These are phyloP conservation scores for Russula lepida DNA, from an alignment of 768 basidiomycete genomes.

Conservation along the genomic window DNA sequence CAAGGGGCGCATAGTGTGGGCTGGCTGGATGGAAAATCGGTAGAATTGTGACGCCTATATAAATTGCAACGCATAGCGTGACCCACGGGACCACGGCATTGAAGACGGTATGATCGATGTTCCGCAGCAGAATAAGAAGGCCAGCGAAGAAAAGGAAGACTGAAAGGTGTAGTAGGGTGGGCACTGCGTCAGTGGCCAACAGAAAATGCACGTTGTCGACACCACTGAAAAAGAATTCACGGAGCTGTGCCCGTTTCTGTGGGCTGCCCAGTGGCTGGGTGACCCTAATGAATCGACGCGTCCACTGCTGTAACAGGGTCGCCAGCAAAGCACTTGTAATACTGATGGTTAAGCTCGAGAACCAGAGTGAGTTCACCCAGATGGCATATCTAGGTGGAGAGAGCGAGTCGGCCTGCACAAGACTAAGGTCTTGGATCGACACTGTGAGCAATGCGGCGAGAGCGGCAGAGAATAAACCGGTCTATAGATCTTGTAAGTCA, in stretches of 20 bases:
- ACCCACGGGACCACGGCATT: not conserved
- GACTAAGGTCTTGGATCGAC: not conserved
- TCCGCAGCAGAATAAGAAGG: not conserved
- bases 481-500: not conserved
- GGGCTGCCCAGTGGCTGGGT: not conserved
- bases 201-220: not conserved
- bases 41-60: not conserved
- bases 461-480: not conserved
- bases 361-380: not conserved
- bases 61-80: not conserved
- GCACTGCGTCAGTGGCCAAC: not conserved
- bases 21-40: not conserved
- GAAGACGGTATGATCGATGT: not conserved
- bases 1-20: not conserved
- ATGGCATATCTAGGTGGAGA: not conserved
- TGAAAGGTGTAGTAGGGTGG: not conserved
- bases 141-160: not conserved
- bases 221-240: not conserved
- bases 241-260: not conserved
- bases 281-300: not conserved
- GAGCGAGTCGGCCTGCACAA: not conserved
- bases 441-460: not conserved
- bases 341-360: not conserved
- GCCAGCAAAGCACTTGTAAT: not conserved
- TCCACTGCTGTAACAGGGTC: not conserved